Base-by-base conservation (phyloP, 257 asterid species). In the Scutellaria barbata region DNA sequence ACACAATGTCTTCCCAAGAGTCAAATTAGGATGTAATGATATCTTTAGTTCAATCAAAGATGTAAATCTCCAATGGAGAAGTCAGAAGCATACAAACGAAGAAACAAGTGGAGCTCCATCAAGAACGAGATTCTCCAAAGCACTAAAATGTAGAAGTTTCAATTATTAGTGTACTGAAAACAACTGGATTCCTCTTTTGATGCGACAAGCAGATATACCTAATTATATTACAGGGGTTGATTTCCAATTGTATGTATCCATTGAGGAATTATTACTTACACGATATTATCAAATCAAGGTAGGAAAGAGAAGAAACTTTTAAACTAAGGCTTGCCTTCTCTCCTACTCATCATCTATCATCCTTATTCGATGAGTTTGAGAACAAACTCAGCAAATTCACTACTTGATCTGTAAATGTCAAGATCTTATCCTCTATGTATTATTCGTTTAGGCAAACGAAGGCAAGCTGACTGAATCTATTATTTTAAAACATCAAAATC, bases 41-140 rank as follows among this genome's bases (percentile, higher is more conserved):
- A 40, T 45, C 33, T 42, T 52, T 39, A 25, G 68, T 66, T 30
- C 59, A 37, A 40, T 30, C 12, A 65, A 54, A 74, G 14, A 45
- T 68, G 68, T 68, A 61, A 37, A 33, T 58, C 55, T 65, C 62
- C 33, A 48, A 57, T 5, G 74, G 69, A 58, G 45, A 71, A 45
- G 63, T 50, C 68, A 64, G 62, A 75, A 69, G 81, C 66, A 67
- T 76, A 70, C 35, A 76, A 78, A 73, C 56, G 61, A 67, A 63
- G 71, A 57, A 69, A 39, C 42, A 71, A 74, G 80, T 77, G 76
- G 78, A 63, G 68, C 80, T 71, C 73, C 85, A 85, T 82, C 83
- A 83, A 78, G 74, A 83, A 86, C 76, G 62, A 81, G 96, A 87
- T 86, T 86, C 96, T 82, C 42, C 80, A 75, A 65, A 74, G 83